These are phyloP conservation scores for Aspergillus brasiliensis DNA, from an alignment of 2,329 filamentous ascomycete genomes.

Conservation along the genomic window DNA sequence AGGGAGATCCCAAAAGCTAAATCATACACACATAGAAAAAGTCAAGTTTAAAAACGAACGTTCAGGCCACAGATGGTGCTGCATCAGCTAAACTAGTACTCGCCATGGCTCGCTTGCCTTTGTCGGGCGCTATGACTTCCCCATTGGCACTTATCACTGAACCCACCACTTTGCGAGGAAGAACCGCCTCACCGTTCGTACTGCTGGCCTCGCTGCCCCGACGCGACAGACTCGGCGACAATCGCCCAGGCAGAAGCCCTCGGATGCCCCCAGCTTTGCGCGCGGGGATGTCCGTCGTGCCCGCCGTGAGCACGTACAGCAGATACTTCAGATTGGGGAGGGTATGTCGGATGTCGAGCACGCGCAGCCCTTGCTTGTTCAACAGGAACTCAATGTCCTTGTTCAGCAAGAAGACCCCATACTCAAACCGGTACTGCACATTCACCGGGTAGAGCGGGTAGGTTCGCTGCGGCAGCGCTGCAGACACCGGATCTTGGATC, in stretches of 20 bases:
- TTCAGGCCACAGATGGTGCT: conserved; percentile 25
- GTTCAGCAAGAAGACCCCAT: conserved; percentile 94
- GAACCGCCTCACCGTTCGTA: conserved; percentile 32
- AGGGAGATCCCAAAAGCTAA: not conserved
- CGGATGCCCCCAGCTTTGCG: conserved; percentile 57
- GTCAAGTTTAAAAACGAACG: not conserved
- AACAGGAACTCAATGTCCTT: conserved; percentile 82
- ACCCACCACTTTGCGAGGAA: conserved; percentile 30
- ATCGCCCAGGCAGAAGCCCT: conserved; percentile 45
- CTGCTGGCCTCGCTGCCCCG: conserved; percentile 46
- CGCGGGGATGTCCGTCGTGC: conserved; percentile 63
- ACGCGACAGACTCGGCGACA: conserved; percentile 41
- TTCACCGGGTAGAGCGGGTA: conserved; percentile 80
- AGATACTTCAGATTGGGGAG: conserved; percentile 92
- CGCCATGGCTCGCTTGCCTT: conserved; percentile 20
- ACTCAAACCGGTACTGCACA: conserved; percentile 89
- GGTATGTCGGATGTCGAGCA: conserved; percentile 89
- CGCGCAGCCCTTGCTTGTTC: conserved; percentile 68
- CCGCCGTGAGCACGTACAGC: conserved; percentile 84
- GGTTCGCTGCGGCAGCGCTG: conserved; percentile 58
- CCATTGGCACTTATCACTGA: conserved; percentile 31
- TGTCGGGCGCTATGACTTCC: conserved; percentile 19
- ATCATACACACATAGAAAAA: not conserved
- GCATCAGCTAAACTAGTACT: conserved; percentile 9
- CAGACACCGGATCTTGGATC: conserved; percentile 72